phyloP scores from a whole-genome alignment of 805 yeast species.

The Kodamaea kakaduensis region DNA sequence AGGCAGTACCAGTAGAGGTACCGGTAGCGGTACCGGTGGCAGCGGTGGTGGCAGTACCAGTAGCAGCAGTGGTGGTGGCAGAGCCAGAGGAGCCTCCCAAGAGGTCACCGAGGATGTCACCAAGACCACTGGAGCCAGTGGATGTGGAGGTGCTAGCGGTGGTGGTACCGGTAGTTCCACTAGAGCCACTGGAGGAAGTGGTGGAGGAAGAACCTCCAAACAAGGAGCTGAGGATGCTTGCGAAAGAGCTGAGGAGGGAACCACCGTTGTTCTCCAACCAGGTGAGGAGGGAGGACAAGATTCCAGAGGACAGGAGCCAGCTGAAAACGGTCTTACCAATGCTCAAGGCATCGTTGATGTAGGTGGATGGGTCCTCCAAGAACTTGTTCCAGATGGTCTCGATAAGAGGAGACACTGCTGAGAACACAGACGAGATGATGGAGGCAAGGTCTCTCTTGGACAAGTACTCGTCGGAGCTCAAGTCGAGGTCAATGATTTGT shows the following conservation, averaged over 20 bases:
- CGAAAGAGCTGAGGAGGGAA: constrained; percentile 20
- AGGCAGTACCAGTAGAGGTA: too few species aligned
- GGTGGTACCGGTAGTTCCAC: too few species aligned
- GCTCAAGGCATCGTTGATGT: constrained; percentile 32
- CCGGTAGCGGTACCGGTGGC: too few species aligned
- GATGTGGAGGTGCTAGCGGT: too few species aligned
- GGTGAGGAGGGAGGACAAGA: constrained; percentile 24
- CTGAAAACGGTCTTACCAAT: constrained; percentile 30
- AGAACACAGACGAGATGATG: constrained; percentile 26
- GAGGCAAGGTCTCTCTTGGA: constrained; percentile 34
- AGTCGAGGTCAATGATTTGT: constrained; percentile 8
- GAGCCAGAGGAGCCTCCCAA: too few species aligned
- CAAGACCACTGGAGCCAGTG: too few species aligned
- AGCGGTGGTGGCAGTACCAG: constrained; percentile 12
- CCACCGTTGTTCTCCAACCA: constrained; percentile 26
- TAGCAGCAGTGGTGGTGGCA: constrained; percentile 12
- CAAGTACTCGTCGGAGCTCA: constrained; percentile 30
- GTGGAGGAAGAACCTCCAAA: constrained; percentile 22
- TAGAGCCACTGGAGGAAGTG: too few species aligned
- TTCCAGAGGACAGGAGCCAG: constrained; percentile 37
- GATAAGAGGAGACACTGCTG: constrained; percentile 35
- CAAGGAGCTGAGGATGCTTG: constrained; percentile 25
- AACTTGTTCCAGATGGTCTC: constrained; percentile 29
- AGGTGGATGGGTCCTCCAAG: constrained; percentile 33
- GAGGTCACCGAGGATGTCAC: too few species aligned